Conservation (phyloP, 1,284 basidiomycete genomes). For the Coriolopsis trogii region DNA sequence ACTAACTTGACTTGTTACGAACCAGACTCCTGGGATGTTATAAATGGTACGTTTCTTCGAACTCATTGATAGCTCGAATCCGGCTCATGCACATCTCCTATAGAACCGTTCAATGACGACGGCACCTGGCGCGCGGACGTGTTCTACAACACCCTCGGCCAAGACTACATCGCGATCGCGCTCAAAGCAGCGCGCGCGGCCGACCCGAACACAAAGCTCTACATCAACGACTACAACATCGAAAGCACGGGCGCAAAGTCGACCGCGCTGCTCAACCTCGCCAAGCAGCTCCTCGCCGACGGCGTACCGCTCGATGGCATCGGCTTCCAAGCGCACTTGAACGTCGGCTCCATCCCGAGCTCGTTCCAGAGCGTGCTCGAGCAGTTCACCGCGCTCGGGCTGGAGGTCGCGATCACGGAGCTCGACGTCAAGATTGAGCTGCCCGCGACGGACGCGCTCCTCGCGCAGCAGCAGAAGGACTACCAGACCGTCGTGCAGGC, state of each 20-base stretch:
- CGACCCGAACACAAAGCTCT: slow-evolving; percentile 44
- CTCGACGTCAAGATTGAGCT: slow-evolving; percentile 56
- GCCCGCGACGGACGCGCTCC: slow-evolving; percentile 46
- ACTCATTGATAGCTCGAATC: not conserved
- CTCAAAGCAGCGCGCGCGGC: slow-evolving; percentile 49
- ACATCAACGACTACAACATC: slow-evolving; percentile 60
- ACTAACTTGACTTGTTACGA: slow-evolving; percentile 5
- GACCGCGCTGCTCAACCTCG: slow-evolving; percentile 48
- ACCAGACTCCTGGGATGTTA: slow-evolving; percentile 40
- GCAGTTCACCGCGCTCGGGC: slow-evolving; percentile 49
- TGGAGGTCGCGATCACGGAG: slow-evolving; percentile 60
- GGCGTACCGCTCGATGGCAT: slow-evolving; percentile 52
- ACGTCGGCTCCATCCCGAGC: slow-evolving; percentile 48
- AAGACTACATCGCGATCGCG: slow-evolving; percentile 46
- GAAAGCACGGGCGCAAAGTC: slow-evolving; percentile 43
- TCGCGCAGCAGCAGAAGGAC: slow-evolving; percentile 52
- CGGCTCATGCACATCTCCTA: not conserved
- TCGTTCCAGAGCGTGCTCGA: slow-evolving; percentile 45
- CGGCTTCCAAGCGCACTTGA: slow-evolving; percentile 54
- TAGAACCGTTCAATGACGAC: slow-evolving; percentile 61
- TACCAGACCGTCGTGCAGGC: slow-evolving; percentile 48
- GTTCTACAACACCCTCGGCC: slow-evolving; percentile 52
- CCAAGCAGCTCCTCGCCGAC: slow-evolving; percentile 42
- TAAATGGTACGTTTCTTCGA: slow-evolving; percentile 35
- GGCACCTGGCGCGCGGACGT: slow-evolving; percentile 52